These are phyloP conservation scores for Cladophialophora yegresii DNA, from an alignment of 2,329 filamentous ascomycete species.

Conservation along the genomic window DNA sequence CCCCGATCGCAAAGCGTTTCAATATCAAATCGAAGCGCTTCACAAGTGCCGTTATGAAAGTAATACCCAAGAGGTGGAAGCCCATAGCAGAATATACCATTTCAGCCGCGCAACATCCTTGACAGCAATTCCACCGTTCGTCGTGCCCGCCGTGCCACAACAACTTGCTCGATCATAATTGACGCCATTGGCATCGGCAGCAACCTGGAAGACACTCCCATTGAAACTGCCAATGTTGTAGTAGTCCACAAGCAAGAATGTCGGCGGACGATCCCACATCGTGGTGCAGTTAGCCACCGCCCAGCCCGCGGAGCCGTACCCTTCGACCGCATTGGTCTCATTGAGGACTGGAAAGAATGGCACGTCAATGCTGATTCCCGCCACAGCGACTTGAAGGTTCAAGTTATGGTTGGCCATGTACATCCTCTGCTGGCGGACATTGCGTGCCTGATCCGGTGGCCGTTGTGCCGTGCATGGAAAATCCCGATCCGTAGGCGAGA, in stretches of 20 bases:
- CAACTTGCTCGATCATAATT: conserved; percentile 59
- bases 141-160: conserved; percentile 32
- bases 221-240: conserved; percentile 70
- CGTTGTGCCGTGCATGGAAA: conserved; percentile 82
- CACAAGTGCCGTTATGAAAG: too few relatives aligned
- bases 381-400: conserved; percentile 72
- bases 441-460: conserved; percentile 58
- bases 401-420: conserved; percentile 92
- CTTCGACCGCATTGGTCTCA: conserved; percentile 67
- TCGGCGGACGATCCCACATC: conserved; percentile 70
- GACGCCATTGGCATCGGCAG: conserved; percentile 70
- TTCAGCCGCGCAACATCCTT: not conserved
- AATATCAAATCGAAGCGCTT: not conserved
- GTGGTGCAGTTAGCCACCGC: conserved; percentile 64
- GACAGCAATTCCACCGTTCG: not conserved
- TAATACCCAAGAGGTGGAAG: not conserved
- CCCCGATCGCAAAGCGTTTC: not conserved
- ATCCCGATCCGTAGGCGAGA: conserved; percentile 66
- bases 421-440: conserved; percentile 62
- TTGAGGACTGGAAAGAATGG: conserved; percentile 71
- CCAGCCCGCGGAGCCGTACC: conserved; percentile 66
- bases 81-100: not conserved
- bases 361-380: conserved; percentile 65
- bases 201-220: conserved; percentile 76
- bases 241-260: conserved; percentile 80